Conservation (phyloP, 1,139 yeast genomes). For the Kurtzmaniella quercitrusa region DNA sequence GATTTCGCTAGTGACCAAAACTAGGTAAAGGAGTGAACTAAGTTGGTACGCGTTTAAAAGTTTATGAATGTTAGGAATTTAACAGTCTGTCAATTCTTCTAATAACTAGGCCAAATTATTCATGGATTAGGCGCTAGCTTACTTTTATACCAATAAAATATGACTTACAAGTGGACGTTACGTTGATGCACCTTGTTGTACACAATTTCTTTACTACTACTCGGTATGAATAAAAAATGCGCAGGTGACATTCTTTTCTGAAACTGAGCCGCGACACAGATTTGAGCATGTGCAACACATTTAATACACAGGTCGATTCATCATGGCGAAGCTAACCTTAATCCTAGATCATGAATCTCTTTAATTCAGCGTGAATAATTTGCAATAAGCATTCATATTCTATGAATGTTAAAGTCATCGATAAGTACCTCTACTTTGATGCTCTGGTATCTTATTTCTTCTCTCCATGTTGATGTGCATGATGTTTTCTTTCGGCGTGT, state of each 20-base stretch:
- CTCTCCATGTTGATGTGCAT: background rate
- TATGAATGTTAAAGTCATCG: too few relatives aligned
- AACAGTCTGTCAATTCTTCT: background rate
- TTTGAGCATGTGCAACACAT: background rate
- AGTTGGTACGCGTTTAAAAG: background rate
- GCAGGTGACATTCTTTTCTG: background rate
- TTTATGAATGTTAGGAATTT: background rate
- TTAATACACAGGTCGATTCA: background rate
- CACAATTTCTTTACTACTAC: background rate
- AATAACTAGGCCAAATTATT: background rate
- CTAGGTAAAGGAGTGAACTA: background rate
- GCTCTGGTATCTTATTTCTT: background rate
- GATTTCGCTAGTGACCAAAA: background rate
- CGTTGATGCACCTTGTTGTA: background rate
- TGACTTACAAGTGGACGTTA: background rate
- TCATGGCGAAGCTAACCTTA: too few relatives aligned
- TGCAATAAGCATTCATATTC: too few relatives aligned
- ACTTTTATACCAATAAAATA: background rate
- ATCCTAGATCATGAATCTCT: too few relatives aligned
- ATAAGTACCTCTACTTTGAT: too few relatives aligned
- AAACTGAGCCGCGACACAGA: background rate
- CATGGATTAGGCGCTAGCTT: background rate
- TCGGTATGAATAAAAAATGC: background rate
- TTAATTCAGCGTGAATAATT: too few relatives aligned
- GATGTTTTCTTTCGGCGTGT: background rate